Base-by-base conservation (phyloP, 176 grass and related monocot species). In the Oryza brachyantha region DNA sequence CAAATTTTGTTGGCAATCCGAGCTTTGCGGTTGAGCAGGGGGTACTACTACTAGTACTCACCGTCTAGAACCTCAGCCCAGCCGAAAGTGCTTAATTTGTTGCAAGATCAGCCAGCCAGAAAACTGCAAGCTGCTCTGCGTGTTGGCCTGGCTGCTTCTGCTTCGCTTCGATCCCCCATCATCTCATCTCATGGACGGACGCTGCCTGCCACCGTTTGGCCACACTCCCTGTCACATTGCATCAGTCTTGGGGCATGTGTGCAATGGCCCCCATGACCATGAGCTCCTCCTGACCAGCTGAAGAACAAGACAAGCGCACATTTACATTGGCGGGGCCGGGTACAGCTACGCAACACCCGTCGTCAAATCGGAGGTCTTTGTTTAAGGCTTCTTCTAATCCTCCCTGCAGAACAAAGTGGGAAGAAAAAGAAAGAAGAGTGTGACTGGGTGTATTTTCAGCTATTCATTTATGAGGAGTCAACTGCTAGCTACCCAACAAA, bases 401-500 rank as follows among this genome's bases (percentile, higher is more conserved):
- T 79, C 62, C 46, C 86, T 69, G 62, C 38, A 74, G 19, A 68
- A 50, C 62, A 34, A 79, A 41, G 57, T 45, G 46, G 67, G 50
- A 86, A 77, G 11, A 77, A 65, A 2, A 36, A 41, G 66, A 29
- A 59, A 52, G 8, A 8, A 21, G 48, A 54, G 48, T 38, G 39
- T 74, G 32, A 70, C 17, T 66, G 38, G 37, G 22, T 31, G 17
- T 5, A 10, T 24, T 78, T 32, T 40, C 50, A 48, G 29, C 39
- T 6, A 25, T 24, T 25, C 38, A 85, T 89, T 84, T 81, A 89
- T 77, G 78, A 81, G 71, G 76, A 37, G 87, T 89, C 77, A 81
- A 81, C 77, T 3, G 36, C 77, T 50, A 85, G 22, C 82, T 43
- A 2, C 76, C 57, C 81, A 80, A 70, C 81, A 4, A 80, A 63